Evolutionary conservation across 257 asterid species (phyloP), one percentile per base, ranked within the genome.

Genomic region (Catharanthus roseus): DNA sequence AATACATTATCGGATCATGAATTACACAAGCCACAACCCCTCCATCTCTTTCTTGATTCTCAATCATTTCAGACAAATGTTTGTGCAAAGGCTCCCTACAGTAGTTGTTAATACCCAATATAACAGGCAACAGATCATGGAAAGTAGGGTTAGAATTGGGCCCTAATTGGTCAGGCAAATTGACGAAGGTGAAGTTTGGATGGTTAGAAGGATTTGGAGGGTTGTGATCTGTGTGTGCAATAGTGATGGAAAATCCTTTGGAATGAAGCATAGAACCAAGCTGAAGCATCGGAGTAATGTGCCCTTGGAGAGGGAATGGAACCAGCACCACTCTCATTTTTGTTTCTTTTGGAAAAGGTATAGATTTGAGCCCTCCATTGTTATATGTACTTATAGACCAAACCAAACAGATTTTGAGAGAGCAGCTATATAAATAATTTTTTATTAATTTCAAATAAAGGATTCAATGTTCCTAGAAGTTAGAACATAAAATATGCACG

Each of bases 1-100:
- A 85, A 18, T 36, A 44, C 93, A 85, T 78, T 19, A 85, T 60
- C 0, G 73, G 16, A 72, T 87, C 93, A n/a, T 83, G 79, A n/a
- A 87, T 77, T 1, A 87, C 61, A 47, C 86, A 76, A 0, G 67
- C 68, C 3, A 83, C 72, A 18, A 26, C 72, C 4, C 66, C 76
- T 0, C n/a, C n/a, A n/a, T 36, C 36, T 42, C 4, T 19, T 42
- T 53, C 70, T 28, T 61, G 42, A 6, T 70, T 50, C 3, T 55
- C 67, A 58, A 72, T 12, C 74, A 80, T 26, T 12, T 31, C 56
- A 7, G 39, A 69, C 77, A 87, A 45, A 24, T 28, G 45, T 0
- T 77, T 77, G 19, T 58, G 49, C 29, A 84, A 76, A 0, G 85
- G 67, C 10, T 47, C 65, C n/a, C 51, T 73, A 56, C 88, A 82